Evolutionary conservation across 176 grass and related monocot genomes (phyloP).

Genomic region (Oryza glaberrima): DNA sequence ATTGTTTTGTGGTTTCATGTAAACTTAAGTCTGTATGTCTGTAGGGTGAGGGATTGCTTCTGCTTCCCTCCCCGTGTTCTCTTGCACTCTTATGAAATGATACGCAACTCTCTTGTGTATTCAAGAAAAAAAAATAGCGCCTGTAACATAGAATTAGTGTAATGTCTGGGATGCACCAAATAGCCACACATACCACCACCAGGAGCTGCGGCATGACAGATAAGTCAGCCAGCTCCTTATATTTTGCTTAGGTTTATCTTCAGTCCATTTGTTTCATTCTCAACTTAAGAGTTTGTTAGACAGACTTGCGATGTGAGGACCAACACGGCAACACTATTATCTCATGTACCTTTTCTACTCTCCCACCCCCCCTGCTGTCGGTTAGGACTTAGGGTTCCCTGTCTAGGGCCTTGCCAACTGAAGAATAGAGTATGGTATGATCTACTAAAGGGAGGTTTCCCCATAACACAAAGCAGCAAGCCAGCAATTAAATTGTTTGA

Average conservation of each 20-base stretch:
- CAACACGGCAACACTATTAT: neutral
- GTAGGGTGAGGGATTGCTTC: too few species aligned
- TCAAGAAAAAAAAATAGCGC: too few species aligned
- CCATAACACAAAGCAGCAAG: constrained; percentile 8
- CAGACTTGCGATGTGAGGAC: neutral
- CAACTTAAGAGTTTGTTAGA: neutral
- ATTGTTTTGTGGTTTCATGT: too few species aligned
- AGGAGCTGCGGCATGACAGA: neutral
- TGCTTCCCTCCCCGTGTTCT: too few species aligned
- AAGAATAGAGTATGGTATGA: constrained; percentile 13
- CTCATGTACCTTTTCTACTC: neutral
- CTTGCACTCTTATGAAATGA: too few species aligned
- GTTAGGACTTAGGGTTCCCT: neutral
- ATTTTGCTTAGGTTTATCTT: neutral
- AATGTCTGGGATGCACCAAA: neutral
- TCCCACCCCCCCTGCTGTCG: neutral
- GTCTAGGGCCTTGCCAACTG: neutral
- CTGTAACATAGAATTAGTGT: constrained; percentile 9
- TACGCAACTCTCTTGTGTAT: too few species aligned
- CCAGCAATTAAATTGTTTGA: neutral
- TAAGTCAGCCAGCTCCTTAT: neutral
- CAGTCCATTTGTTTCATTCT: neutral
- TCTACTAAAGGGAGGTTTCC: constrained; percentile 10
- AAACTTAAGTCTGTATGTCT: too few species aligned
- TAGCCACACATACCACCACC: neutral